Percentiles rank a stretch among this genome's conserved stretches.
These are phyloP conservation scores for Sutorius australiensis DNA, from an alignment of 768 basidiomycete species.

Conservation along the genomic window DNA sequence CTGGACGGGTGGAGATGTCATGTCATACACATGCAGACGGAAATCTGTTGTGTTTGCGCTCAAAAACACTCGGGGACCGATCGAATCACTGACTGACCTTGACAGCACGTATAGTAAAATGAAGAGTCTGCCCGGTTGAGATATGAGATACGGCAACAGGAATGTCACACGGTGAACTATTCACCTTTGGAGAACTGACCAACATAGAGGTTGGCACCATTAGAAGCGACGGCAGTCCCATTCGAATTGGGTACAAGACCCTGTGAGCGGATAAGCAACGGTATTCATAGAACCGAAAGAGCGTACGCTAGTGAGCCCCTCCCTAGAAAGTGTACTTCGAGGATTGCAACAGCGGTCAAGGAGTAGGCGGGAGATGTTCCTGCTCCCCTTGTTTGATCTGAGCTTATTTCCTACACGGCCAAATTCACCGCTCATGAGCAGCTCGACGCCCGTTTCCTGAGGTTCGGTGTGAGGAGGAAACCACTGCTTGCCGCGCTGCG, in stretches of 20 bases:
- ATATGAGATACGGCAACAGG: constrained; percentile 1
- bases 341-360: constrained; percentile 38
- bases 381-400: constrained; percentile 37
- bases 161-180: background rate
- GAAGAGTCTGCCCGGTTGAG: constrained; percentile 58
- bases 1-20: constrained; percentile 44
- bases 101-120: constrained; percentile 91
- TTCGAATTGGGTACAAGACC: constrained; percentile 72
- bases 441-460: constrained; percentile 55
- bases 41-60: constrained; percentile 56
- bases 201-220: constrained; percentile 72
- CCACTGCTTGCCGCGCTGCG: constrained; percentile 32
- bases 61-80: background rate
- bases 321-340: constrained; percentile 38
- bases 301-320: constrained; percentile 56
- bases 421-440: constrained; percentile 78
- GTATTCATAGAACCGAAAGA: background rate
- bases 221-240: constrained; percentile 75
- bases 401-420: constrained; percentile 58
- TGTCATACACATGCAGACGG: constrained; percentile 83
- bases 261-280: constrained; percentile 35
- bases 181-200: constrained; percentile 79
- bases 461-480: constrained; percentile 50
- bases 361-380: constrained; percentile 49
- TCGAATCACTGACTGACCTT: constrained; percentile 47